Evolutionary conservation across 352 stramenopile species (phyloP).

Genomic region (Poterioochromonas sp.): DNA sequence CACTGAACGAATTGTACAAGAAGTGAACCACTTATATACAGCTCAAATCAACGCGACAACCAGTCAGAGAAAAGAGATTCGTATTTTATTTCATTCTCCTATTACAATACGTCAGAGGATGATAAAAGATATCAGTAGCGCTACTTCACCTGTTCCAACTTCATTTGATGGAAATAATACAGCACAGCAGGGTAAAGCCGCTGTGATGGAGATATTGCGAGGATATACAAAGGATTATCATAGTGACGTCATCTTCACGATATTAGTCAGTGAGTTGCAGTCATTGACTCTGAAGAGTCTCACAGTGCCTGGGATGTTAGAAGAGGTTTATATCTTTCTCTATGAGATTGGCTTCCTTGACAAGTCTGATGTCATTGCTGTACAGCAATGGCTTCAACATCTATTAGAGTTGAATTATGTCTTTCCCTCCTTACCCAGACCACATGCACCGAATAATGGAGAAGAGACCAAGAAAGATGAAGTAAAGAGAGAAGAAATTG

Average conservation of each 20-base stretch:
- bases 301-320: conserved; percentile 24
- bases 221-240: conserved; percentile 43
- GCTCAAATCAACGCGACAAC: too few relatives aligned
- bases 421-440: background rate
- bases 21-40: too few relatives aligned
- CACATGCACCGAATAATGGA: too few relatives aligned
- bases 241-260: conserved; percentile 29
- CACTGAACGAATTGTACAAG: conserved; percentile 42
- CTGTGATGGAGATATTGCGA: too few relatives aligned
- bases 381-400: conserved; percentile 38
- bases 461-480: too few relatives aligned
- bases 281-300: background rate
- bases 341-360: conserved; percentile 40
- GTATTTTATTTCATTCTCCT: conserved; percentile 35
- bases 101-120: conserved; percentile 39
- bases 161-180: too few relatives aligned
- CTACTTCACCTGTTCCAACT: too few relatives aligned
- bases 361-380: conserved; percentile 36
- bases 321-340: conserved; percentile 35
- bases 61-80: conserved; percentile 7
- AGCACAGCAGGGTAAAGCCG: too few relatives aligned
- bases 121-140: conserved; percentile 36
- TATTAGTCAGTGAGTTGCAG: conserved; percentile 27
- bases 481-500: too few relatives aligned
- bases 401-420: conserved; percentile 28